These are phyloP conservation scores for Septoria linicola DNA, from an alignment of 2,329 filamentous ascomycete genomes.

Conservation along the genomic window DNA sequence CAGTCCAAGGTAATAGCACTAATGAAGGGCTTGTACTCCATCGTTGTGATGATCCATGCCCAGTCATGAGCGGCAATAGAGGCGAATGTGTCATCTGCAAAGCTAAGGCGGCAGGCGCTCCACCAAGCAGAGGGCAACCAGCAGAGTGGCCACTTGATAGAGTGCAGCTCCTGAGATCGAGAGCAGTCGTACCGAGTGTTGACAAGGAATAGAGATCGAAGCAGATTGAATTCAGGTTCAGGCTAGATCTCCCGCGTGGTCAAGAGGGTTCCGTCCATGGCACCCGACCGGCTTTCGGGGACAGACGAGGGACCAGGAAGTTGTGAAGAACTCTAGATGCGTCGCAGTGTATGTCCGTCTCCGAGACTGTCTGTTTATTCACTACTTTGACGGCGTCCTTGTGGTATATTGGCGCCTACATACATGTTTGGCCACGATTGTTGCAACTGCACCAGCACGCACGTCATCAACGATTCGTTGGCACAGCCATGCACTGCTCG, in stretches of 20 bases:
- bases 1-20: constrained; percentile 9
- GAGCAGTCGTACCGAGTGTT: constrained; percentile 13
- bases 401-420: too few species aligned
- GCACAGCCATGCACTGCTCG: neutral
- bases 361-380: neutral
- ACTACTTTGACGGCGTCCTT: too few species aligned
- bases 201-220: constrained; percentile 24
- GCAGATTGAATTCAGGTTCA: constrained; percentile 14
- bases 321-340: neutral
- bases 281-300: neutral
- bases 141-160: constrained; percentile 6
- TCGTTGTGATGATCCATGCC: constrained; percentile 6
- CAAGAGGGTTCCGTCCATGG: constrained; percentile 4
- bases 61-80: constrained; percentile 8
- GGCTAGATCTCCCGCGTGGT: constrained; percentile 18
- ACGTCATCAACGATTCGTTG: neutral
- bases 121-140: constrained; percentile 16
- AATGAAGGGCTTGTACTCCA: constrained; percentile 10
- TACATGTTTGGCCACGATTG: too few species aligned
- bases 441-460: too few species aligned
- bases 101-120: constrained; percentile 5
- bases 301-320: neutral
- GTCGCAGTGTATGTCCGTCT: constrained; percentile 2
- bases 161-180: constrained; percentile 21
- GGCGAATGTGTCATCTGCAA: constrained; percentile 18